A percentile compares a stretch with the other conserved stretches of the same genome.
phyloP scores from a whole-genome alignment of 768 basidiomycete genomes.

The Podaxis pistillaris region DNA sequence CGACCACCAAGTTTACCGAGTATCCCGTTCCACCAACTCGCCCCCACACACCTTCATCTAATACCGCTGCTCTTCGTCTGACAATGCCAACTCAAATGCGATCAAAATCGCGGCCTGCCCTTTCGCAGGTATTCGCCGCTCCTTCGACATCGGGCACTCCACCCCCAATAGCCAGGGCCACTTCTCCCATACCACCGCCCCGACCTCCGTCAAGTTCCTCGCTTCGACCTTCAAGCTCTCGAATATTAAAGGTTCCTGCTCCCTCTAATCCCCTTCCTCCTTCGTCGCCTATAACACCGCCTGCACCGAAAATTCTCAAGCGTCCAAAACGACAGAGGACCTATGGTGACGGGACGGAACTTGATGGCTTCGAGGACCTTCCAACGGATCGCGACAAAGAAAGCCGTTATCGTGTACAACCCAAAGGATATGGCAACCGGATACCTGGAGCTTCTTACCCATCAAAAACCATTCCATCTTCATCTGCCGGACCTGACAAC shows the following conservation, averaged over 20 bases:
- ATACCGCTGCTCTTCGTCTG: slow-evolving; percentile 72
- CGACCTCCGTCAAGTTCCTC: slow-evolving; percentile 61
- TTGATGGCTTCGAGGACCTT: slow-evolving; percentile 86
- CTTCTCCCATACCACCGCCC: slow-evolving; percentile 52
- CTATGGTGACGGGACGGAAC: slow-evolving; percentile 87
- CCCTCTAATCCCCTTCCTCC: slow-evolving; percentile 23
- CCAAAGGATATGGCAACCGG: slow-evolving; percentile 65
- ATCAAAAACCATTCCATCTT: slow-evolving; percentile 24
- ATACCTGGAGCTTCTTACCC: slow-evolving; percentile 54
- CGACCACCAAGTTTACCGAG: slow-evolving; percentile 65
- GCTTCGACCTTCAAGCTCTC: slow-evolving; percentile 27
- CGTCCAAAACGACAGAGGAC: slow-evolving; percentile 74
- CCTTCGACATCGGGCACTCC: slow-evolving; percentile 32
- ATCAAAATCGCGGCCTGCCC: slow-evolving; percentile 68
- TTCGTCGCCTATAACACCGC: slow-evolving; percentile 31
- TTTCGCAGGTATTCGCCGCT: slow-evolving; percentile 73
- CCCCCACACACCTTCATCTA: slow-evolving; percentile 78
- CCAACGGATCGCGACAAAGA: slow-evolving; percentile 84
- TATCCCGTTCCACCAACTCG: slow-evolving; percentile 73
- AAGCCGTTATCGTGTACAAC: slow-evolving; percentile 69
- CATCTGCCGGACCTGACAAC: slow-evolving; percentile 27
- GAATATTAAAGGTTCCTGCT: slow-evolving; percentile 17
- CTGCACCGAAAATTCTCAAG: slow-evolving; percentile 63
- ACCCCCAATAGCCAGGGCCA: slow-evolving; percentile 42
- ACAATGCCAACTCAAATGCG: slow-evolving; percentile 87